Evolutionary conservation across 2,329 filamentous ascomycete species (phyloP).

Genomic region (Scolecobasidium constrictum): DNA sequence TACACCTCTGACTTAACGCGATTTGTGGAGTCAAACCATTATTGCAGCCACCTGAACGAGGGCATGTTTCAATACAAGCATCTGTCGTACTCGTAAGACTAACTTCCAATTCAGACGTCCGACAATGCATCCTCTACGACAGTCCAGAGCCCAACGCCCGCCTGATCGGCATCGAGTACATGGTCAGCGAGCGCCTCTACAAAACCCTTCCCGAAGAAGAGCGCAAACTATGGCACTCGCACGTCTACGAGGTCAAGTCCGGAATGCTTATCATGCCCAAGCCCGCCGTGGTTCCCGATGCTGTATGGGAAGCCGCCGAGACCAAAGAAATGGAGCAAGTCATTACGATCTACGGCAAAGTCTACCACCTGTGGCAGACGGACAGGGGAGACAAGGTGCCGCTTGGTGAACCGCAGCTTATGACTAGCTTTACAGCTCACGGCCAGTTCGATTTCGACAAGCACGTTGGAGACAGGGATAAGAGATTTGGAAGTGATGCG

Average conservation of each 20-base stretch:
- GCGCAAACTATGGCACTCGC: conserved; percentile 69
- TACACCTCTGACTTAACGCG: conserved; percentile 64
- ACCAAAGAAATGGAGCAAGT: conserved; percentile 71
- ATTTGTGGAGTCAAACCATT: conserved; percentile 70
- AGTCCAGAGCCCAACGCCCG: conserved; percentile 53
- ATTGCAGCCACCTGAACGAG: conserved; percentile 66
- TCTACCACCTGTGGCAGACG: conserved; percentile 79
- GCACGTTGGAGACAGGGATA: conserved; percentile 40
- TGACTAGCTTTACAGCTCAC: conserved; percentile 48
- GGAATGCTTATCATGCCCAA: conserved; percentile 74
- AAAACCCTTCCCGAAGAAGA: conserved; percentile 54
- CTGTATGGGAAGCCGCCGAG: conserved; percentile 65
- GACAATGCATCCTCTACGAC: conserved; percentile 82
- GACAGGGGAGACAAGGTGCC: conserved; percentile 59
- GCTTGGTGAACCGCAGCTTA: conserved; percentile 49
- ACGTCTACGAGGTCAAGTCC: conserved; percentile 62
- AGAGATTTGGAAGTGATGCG: conserved; percentile 41
- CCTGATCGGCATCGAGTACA: conserved; percentile 79
- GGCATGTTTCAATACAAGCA: conserved; percentile 22
- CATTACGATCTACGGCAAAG: conserved; percentile 67
- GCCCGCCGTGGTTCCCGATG: conserved; percentile 40
- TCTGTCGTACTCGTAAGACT: neutral
- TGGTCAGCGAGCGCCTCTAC: conserved; percentile 64
- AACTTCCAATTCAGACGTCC: conserved; percentile 44
- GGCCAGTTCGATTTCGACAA: conserved; percentile 38